Evolutionary conservation across 2,329 filamentous ascomycete genomes (phyloP), one percentile per base, ranked within the genome.

Genomic region (Sporothrix mexicana): DNA sequence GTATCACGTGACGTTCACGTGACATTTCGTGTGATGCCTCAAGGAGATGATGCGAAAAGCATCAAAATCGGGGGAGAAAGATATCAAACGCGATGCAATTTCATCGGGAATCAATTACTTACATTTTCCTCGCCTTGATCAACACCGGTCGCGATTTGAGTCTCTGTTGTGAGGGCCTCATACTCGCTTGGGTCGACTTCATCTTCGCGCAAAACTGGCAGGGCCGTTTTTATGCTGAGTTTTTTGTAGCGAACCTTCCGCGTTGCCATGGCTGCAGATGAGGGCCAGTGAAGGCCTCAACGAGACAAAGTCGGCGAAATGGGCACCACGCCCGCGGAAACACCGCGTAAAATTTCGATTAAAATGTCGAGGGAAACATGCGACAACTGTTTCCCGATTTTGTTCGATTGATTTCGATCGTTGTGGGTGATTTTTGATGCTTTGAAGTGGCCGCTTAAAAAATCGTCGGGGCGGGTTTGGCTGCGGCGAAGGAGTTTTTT

Each of bases 101-200:
- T 61, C 67, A 76, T 74, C 74, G 45, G 36, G 36, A 57, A 51
- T 74, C 77, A 78, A 77, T 76, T 77, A 93, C 94, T 90, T 84
- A 98, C 96, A 85, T 95, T 95, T 89, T 98, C 95, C 84, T 99
- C 96, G 76, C 91, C 93, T 81, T 97, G 95, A 84, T 99, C 96
- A 78, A 99, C 96, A 83, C 96, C 96, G 77, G 95, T 98, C 81
- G 96, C 94, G 81, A 98, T 94, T 91, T 93, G 84, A 87, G 90
- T 85, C 89, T 93, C 88, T 81, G 92, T 92, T 78, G 92, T 92
- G 81, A 95, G 91, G 79, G 93, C 89, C 84, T 97, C 93, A 82
- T 98, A 97, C 83, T 94, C 90, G 79, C 87, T 88, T 80, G 92
- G 87, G 80, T 98, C 94, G 83, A 98, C 92, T 81, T 98, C 93